Evolutionary conservation across 1,139 yeast species (phyloP), one percentile per base, ranked within the genome.

Genomic region (Blastobotrys aristatus): DNA sequence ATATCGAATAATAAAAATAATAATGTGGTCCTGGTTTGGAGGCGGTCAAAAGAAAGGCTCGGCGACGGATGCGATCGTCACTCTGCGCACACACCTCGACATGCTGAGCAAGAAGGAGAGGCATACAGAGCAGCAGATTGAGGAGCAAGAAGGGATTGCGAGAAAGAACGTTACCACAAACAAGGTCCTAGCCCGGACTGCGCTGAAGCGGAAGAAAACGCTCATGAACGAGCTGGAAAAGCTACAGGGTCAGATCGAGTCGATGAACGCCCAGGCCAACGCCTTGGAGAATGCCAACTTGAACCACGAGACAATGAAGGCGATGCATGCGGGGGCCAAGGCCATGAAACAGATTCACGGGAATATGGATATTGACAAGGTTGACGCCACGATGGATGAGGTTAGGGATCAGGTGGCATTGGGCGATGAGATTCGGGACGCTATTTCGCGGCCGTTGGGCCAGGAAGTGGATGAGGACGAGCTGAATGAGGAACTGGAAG

Each of bases 351-450:
- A 85, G 62, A 92, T 92, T 62, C 97, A 92, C 66, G 92, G 90
- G 54, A 96, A 90, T 61, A 82, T 92, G 74, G 85, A 90, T 66
- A 89, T 92, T 50, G 98, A 92, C 68, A 90, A 89, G 72, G 97
- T 92, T 42, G 98, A 92, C 66, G 87, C 84, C 60, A 90, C 97
- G n/a, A 92, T 92, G 97, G 98, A 92, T 65, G 96, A 90, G 57
- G 88, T 94, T 54, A 80, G 97, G 60, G 98, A 92, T 65, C 98
- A 92, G 69, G 95, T 92, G 48, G 96, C 90, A 60, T 75, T 88
- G 59, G 88, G 96, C 39, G 96, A 89, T 59, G 98, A 92, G 71
- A 89, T 92, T 50, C 83, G 95, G 46, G 97, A 92, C 51, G 97
- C 98, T 40, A 89, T 92, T 53, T 84, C 96, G 41, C 79, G 96